phyloP scores from a whole-genome alignment of 2,329 filamentous ascomycete genomes.

The Penicillium occitanis region DNA sequence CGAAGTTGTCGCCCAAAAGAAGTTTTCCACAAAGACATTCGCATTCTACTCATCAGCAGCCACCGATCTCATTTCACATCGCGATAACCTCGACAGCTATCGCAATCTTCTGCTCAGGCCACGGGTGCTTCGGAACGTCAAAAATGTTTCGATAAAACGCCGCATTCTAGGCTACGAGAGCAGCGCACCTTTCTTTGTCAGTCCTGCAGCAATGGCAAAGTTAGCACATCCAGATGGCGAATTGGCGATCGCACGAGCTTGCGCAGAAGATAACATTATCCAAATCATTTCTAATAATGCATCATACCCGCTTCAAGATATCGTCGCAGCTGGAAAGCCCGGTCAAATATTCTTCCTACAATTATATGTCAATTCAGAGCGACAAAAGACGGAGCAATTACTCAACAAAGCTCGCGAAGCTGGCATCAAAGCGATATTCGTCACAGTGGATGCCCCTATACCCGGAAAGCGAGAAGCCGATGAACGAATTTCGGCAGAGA shows the following conservation, averaged over 20 bases:
- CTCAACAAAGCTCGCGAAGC: constrained; percentile 28
- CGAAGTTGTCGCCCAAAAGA: constrained; percentile 11
- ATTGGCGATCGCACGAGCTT: constrained; percentile 51
- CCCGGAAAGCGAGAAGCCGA: constrained; percentile 17
- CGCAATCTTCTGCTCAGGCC: constrained; percentile 40
- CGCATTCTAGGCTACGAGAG: constrained; percentile 15
- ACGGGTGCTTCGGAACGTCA: constrained; percentile 45
- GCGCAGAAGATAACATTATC: constrained; percentile 47
- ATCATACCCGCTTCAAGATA: constrained; percentile 53
- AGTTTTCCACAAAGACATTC: constrained; percentile 13
- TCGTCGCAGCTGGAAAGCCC: constrained; percentile 37
- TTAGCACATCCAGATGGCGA: constrained; percentile 60
- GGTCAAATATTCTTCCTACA: constrained; percentile 46
- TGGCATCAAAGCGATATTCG: constrained; percentile 25
- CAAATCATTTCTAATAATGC: constrained; percentile 57
- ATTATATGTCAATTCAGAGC: constrained; percentile 48
- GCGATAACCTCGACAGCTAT: constrained; percentile 9
- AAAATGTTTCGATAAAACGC: constrained; percentile 16
- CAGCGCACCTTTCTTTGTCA: constrained; percentile 15
- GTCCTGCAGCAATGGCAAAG: constrained; percentile 54
- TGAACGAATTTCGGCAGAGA: constrained; percentile 17
- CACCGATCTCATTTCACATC: constrained; percentile 16
- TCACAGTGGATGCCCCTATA: constrained; percentile 29
- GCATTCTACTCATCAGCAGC: constrained; percentile 19
- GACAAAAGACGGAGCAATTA: constrained; percentile 40